Percentiles rank a stretch among this genome's conserved stretches.
Conservation (phyloP, 1,139 yeast genomes). For the Meyerozyma guilliermondii region DNA sequence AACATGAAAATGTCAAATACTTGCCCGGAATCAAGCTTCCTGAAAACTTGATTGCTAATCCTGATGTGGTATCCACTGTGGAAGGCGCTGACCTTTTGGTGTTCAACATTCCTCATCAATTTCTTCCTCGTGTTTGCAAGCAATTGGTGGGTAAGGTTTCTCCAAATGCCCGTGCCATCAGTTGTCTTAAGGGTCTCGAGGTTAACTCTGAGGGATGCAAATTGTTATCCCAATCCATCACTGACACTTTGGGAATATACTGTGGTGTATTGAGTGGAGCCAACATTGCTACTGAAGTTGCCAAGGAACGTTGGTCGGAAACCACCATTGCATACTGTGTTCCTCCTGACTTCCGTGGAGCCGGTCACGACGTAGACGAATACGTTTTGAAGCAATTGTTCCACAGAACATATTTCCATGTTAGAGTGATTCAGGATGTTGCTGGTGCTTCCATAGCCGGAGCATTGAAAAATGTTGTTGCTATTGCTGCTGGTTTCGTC, state of each 20-base stretch:
- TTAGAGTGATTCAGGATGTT: constrained; percentile 79
- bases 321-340: constrained; percentile 85
- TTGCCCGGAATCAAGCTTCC: constrained; percentile 81
- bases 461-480: constrained; percentile 90
- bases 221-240: constrained; percentile 68
- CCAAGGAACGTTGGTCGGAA: constrained; percentile 89
- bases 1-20: constrained; percentile 87
- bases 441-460: constrained; percentile 95
- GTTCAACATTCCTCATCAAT: constrained; percentile 94
- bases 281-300: constrained; percentile 92
- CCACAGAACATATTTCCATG: constrained; percentile 96
- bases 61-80: constrained; percentile 70
- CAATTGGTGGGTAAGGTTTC: constrained; percentile 73
- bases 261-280: constrained; percentile 97
- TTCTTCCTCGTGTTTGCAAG: constrained; percentile 64
- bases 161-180: constrained; percentile 73
- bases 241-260: constrained; percentile 71
- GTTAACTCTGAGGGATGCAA: constrained; percentile 77
- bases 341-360: constrained; percentile 68
- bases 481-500: constrained; percentile 90
- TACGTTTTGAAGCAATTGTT: constrained; percentile 65
- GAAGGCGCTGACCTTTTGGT: constrained; percentile 75
- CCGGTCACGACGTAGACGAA: constrained; percentile 69
- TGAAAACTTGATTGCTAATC: constrained; percentile 74
- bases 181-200: constrained; percentile 90